Evolutionary conservation across 2,329 filamentous ascomycete genomes (phyloP).

Genomic region (Myriosclerotinia curreyana): DNA sequence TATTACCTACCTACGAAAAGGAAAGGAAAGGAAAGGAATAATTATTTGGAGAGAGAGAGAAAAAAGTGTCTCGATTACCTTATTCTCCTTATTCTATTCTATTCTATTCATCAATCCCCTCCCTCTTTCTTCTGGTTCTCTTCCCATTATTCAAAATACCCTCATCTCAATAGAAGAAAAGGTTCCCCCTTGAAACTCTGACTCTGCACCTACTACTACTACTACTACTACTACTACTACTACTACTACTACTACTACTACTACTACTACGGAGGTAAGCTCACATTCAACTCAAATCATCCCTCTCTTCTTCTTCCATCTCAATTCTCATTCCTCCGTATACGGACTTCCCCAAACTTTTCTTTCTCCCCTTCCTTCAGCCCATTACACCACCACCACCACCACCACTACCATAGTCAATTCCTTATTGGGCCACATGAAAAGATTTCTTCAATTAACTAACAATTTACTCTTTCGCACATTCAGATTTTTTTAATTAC

Average conservation of each 20-base stretch:
- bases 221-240: too few relatives aligned
- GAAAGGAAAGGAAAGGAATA: not conserved
- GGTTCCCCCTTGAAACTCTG: constrained; percentile 1
- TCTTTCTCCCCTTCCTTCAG: constrained; percentile 4
- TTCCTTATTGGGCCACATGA: constrained; percentile 9
- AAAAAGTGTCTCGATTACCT: not conserved
- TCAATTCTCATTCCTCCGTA: constrained; percentile 3
- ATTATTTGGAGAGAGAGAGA: not conserved
- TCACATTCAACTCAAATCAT: not conserved
- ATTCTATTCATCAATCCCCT: not conserved
- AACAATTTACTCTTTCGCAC: constrained; percentile 22
- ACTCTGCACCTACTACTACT: too few relatives aligned
- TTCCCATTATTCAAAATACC: not conserved
- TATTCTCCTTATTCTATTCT: too few relatives aligned
- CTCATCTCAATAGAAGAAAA: constrained; percentile 1
- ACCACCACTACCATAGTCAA: too few relatives aligned
- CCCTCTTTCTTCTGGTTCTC: not conserved
- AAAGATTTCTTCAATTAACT: constrained; percentile 27
- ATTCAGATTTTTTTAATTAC: constrained; percentile 21
- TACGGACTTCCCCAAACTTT: constrained; percentile 21
- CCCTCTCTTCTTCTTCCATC: not conserved
- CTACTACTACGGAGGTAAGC: too few relatives aligned
- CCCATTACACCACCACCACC: constrained; percentile 4
- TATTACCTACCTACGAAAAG: not conserved
- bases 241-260: too few relatives aligned